phyloP scores from a whole-genome alignment of 345 rosid species.

The Mallotus nudiflorus region DNA sequence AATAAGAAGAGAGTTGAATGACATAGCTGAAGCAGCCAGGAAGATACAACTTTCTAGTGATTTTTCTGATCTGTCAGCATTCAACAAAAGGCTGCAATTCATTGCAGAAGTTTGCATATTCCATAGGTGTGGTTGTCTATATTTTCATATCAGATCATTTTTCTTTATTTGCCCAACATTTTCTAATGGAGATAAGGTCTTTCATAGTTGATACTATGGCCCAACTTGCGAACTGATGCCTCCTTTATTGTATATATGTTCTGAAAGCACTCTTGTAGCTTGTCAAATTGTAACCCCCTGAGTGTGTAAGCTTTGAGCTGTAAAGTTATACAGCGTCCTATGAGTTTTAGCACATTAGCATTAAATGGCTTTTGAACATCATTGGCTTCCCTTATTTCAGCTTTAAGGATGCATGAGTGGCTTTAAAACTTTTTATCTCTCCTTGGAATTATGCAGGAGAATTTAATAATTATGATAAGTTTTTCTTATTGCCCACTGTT shows the following conservation, averaged over 20 bases:
- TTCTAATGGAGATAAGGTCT: not conserved
- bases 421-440: not conserved
- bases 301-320: not conserved
- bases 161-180: not conserved
- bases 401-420: conserved; percentile 1
- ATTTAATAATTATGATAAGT: not conserved
- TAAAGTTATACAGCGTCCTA: not conserved
- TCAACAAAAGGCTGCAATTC: conserved; percentile 58
- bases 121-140: conserved; percentile 44
- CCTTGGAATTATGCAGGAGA: not conserved
- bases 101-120: conserved; percentile 66
- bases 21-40: conserved; percentile 53
- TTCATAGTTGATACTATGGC: not conserved
- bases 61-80: conserved; percentile 47
- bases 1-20: conserved; percentile 48
- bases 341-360: not conserved
- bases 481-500: conserved; percentile 9
- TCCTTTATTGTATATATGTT: not conserved
- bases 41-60: conserved; percentile 50
- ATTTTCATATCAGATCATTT: not conserved
- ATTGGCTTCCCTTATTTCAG: not conserved
- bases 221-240: not conserved
- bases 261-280: not conserved
- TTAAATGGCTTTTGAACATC: not conserved
- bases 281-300: not conserved